Conservation (phyloP, 2,329 filamentous ascomycete species). For the Teratosphaeria epicoccoides region DNA sequence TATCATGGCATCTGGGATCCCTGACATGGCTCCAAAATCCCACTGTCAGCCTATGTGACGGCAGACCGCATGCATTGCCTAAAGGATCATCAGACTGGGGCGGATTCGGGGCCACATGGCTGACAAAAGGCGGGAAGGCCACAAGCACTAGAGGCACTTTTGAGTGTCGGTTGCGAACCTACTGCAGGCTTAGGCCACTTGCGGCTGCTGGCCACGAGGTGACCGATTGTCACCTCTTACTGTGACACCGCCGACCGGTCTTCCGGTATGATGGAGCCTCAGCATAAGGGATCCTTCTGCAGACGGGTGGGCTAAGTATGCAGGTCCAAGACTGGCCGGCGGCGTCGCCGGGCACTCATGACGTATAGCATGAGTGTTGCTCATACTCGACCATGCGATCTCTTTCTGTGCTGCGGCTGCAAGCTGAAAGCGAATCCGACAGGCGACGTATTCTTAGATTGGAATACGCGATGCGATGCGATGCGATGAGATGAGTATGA, state of each 20-base stretch:
- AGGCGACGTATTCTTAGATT: not conserved
- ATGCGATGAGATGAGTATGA: too few relatives aligned
- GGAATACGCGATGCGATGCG: too few relatives aligned
- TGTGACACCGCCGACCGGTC: not conserved
- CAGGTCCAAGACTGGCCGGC: not conserved
- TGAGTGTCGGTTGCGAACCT: not conserved
- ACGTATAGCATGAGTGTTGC: not conserved
- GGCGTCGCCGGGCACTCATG: not conserved
- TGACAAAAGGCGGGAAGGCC: not conserved
- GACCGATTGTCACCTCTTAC: not conserved
- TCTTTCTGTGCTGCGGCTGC: too few relatives aligned
- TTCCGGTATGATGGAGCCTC: not conserved
- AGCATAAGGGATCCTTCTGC: not conserved
- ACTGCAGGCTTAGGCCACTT: not conserved
- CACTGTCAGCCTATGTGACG: not conserved
- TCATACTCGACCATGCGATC: not conserved
- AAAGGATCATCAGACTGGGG: not conserved
- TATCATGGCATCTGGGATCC: not conserved
- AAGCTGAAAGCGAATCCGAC: not conserved
- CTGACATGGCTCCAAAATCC: not conserved
- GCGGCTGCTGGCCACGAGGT: slow-evolving; percentile 1
- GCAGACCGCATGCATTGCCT: not conserved
- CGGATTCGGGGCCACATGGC: not conserved
- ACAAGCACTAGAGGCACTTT: not conserved
- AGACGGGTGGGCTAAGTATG: not conserved